Evolutionary conservation across 2,329 filamentous ascomycete genomes (phyloP), one percentile per base, ranked within the genome.

Genomic region (Venturia carpophila): DNA sequence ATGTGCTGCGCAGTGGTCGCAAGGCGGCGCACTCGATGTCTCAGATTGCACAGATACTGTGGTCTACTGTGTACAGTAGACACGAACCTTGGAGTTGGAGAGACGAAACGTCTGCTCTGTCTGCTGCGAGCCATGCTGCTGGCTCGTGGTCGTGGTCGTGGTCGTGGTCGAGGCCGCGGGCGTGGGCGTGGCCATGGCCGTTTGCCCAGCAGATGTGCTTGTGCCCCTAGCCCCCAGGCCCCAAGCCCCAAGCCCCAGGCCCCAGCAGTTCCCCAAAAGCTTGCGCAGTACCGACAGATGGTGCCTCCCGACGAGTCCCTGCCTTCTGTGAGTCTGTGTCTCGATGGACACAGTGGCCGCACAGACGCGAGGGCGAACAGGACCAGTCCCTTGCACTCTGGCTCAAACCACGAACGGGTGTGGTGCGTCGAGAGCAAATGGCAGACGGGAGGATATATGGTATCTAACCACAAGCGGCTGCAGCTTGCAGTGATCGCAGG

Each of bases 341-440:
- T 19, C 52, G 27, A 58, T 37, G 30, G 30, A 37, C 27, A 58
- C 27, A 58, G 5, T 37, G 52, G 30, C 52, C 1, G 52, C 52
- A 58, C 52, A 58, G 52, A 58, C 52, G 52, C 52, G 30, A 58
- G 52, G 52, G 52, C 30, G 52, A 58, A 58, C 52, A 58, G 52
- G 52, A 37, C 52, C 19, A 9, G 30, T 58, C 37, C 52, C 52
- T 58, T 58, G 52, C 52, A 58, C 52, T 58, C 52, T 58, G 52
- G 52, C 52, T 58, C 52, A 58, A 58, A 58, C 52, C 27, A n/a
- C 15, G 52, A 58, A 37, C 27, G n/a, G 52, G 52, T 58, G 27
- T 37, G 27, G 30, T 58, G 52, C 17, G 15, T 34, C 3, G 15
- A 13, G 27, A 56, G 52, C 52, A 27, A 58, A 58, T 58, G 15